Evolutionary conservation across 768 basidiomycete genomes (phyloP).

Genomic region (Tylopilus sp.): DNA sequence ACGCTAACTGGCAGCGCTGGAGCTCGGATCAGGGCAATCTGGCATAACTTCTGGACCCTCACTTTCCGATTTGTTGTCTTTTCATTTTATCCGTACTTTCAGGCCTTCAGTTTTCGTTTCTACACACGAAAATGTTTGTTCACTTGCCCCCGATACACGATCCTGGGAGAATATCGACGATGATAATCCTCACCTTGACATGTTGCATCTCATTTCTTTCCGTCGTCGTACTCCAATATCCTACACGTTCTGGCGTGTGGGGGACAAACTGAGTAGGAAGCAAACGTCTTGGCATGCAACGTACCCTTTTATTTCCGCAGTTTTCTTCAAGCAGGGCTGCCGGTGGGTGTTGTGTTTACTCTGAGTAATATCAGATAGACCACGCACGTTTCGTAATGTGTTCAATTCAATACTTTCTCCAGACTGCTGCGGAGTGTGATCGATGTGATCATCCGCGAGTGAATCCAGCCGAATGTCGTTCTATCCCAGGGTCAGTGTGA

Average conservation of each 20-base stretch:
- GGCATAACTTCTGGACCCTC: not conserved
- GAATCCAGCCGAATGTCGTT: too few species aligned
- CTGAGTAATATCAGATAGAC: not conserved
- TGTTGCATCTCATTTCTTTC: not conserved
- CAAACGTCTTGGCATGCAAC: not conserved
- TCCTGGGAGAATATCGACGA: not conserved
- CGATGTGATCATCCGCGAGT: not conserved
- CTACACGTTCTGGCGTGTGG: not conserved
- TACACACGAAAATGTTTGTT: not conserved
- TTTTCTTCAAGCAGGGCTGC: not conserved
- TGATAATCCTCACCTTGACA: not conserved
- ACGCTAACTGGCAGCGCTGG: conserved; percentile 22
- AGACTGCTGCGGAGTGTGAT: not conserved
- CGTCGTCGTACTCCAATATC: not conserved
- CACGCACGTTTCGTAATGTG: not conserved
- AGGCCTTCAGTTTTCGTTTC: not conserved
- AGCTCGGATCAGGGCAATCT: conserved; percentile 8
- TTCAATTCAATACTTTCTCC: not conserved
- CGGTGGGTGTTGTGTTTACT: not conserved
- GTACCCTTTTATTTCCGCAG: not conserved
- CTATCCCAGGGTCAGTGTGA: not conserved
- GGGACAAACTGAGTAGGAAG: not conserved
- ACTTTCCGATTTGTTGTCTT: conserved; percentile 14
- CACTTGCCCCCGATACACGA: not conserved
- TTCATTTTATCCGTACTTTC: not conserved